These are phyloP conservation scores for Populus hybrid DNA, from an alignment of 441 rosid species.

Conservation along the genomic window DNA sequence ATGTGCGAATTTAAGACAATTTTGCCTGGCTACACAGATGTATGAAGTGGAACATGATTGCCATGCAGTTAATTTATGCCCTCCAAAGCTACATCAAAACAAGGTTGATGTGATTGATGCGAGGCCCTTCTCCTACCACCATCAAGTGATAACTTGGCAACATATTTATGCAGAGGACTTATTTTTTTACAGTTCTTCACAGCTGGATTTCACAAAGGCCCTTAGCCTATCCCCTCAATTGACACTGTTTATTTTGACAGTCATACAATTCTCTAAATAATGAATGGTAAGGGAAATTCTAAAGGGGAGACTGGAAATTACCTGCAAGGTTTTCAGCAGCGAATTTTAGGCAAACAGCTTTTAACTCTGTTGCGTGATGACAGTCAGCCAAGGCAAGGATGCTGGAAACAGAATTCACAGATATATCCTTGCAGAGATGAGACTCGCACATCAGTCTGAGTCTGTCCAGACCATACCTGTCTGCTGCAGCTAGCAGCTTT, in stretches of 20 bases:
- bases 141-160: neutral
- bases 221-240: neutral
- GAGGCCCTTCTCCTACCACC: neutral
- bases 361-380: slow-evolving; percentile 43
- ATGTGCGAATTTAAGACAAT: neutral
- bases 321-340: slow-evolving; percentile 52
- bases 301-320: neutral
- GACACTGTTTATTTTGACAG: neutral
- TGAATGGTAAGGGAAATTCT: slow-evolving; percentile 5
- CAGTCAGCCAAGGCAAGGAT: slow-evolving; percentile 46
- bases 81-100: neutral
- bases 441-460: slow-evolving; percentile 47
- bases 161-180: neutral
- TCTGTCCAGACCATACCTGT: slow-evolving; percentile 42
- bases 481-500: slow-evolving; percentile 51
- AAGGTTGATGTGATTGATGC: neutral
- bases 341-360: slow-evolving; percentile 48
- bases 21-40: neutral
- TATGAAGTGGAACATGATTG: neutral
- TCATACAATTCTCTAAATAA: neutral
- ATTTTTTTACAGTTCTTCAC: neutral
- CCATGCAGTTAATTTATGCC: neutral
- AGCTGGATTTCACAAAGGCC: neutral
- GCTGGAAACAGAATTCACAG: slow-evolving; percentile 41
- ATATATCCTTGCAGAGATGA: slow-evolving; percentile 47